phyloP scores from a whole-genome alignment of 768 basidiomycete species.

The Chalciporus pseudorubinellus region DNA sequence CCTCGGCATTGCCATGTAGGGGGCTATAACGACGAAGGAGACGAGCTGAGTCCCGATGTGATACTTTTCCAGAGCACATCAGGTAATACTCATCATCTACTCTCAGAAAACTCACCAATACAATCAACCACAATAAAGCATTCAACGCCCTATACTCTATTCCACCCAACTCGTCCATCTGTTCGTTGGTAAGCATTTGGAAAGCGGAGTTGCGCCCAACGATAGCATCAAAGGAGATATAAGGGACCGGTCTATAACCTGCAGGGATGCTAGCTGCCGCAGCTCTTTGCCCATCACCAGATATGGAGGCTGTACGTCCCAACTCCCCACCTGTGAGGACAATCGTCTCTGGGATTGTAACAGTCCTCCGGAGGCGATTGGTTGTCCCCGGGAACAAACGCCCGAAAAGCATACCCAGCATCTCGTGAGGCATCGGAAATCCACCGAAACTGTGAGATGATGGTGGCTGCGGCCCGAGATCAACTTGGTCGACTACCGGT shows the following conservation, averaged over 20 bases:
- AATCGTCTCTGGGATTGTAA: conserved; percentile 73
- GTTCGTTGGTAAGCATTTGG: conserved; percentile 66
- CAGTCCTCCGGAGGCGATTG: conserved; percentile 57
- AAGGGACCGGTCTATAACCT: conserved; percentile 61
- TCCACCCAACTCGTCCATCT: conserved; percentile 89
- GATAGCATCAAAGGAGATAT: conserved; percentile 80
- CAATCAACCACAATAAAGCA: conserved; percentile 78
- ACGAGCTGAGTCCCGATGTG: conserved; percentile 69
- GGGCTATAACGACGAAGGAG: conserved; percentile 70
- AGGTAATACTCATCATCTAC: not conserved
- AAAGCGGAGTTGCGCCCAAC: conserved; percentile 85
- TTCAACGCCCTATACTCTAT: conserved; percentile 88
- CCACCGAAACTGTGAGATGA: conserved; percentile 62
- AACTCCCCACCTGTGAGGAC: conserved; percentile 44
- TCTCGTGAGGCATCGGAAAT: conserved; percentile 66
- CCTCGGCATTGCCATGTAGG: conserved; percentile 63
- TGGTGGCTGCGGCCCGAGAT: conserved; percentile 6
- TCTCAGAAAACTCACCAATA: conserved; percentile 47
- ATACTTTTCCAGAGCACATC: no score
- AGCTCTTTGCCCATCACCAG: conserved; percentile 6
- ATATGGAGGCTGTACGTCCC: conserved; percentile 24
- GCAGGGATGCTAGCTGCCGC: conserved; percentile 22
- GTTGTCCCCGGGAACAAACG: conserved; percentile 63
- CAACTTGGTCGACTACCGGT: conserved; percentile 14
- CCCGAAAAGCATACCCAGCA: conserved; percentile 49